These are phyloP conservation scores for Astrothelium subdiscretum DNA, from an alignment of 495 filamentous ascomycete species.

Conservation along the genomic window DNA sequence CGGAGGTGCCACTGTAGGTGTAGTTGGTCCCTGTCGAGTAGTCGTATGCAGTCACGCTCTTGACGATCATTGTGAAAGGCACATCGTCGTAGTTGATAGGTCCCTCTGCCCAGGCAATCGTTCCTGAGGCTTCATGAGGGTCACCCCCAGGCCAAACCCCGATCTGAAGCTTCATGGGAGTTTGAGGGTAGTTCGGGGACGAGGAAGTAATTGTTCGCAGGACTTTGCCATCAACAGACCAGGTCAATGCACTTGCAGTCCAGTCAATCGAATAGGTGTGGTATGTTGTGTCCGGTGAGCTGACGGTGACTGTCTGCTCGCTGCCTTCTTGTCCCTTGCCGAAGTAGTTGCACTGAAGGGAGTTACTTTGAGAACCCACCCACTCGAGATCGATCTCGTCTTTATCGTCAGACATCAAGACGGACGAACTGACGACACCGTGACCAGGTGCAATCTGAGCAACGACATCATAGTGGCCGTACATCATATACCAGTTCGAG, in stretches of 20 bases:
- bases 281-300: conserved; percentile 50
- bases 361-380: conserved; percentile 49
- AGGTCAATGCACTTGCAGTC: conserved; percentile 63
- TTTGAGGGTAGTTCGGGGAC: conserved; percentile 70
- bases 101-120: conserved; percentile 82
- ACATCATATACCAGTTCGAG: conserved; percentile 67
- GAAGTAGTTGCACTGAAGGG: conserved; percentile 88
- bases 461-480: conserved; percentile 46
- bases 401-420: conserved; percentile 78
- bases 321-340: conserved; percentile 69
- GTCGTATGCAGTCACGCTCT: conserved; percentile 65
- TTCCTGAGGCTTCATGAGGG: conserved; percentile 54
- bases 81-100: conserved; percentile 65
- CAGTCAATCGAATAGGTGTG: conserved; percentile 90
- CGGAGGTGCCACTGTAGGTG: conserved; percentile 61
- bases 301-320: conserved; percentile 53
- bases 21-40: conserved; percentile 85
- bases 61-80: conserved; percentile 77
- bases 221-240: conserved; percentile 63
- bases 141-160: conserved; percentile 87
- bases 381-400: conserved; percentile 95
- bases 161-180: conserved; percentile 76
- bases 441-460: conserved; percentile 50
- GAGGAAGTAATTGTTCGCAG: conserved; percentile 56
- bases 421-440: conserved; percentile 73